Base-by-base conservation (phyloP, 2,329 filamentous ascomycete genomes). In the Penicillium sp. region DNA sequence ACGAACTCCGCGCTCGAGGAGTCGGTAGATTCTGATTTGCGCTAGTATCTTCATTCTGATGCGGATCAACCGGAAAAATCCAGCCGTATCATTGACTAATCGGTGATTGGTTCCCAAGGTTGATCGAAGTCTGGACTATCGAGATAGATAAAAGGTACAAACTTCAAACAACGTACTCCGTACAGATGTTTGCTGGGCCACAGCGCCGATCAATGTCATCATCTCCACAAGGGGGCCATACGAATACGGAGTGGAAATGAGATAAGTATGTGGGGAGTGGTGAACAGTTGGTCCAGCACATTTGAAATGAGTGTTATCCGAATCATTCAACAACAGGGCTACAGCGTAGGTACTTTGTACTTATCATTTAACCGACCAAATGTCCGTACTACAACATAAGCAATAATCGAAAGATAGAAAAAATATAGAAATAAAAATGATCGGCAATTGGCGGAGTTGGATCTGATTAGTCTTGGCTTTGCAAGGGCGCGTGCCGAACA, bases 311-410 rank as follows among this genome's bases (percentile, higher is more conserved):
- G n/a, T n/a, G n/a, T n/a, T n/a, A n/a, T n/a, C n/a, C n/a, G n/a
- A 7, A 44, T 26, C 41, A 30, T 23, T 23, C 23, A 23, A 23
- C 23, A 23, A 23, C 23, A 23, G 23, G n/a, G n/a, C n/a, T n/a
- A n/a, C n/a, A n/a, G n/a, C n/a, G n/a, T n/a, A 23, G 23, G 23
- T 23, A 23, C 23, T 23, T 23, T 23, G 23, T 23, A 23, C 5
- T 5, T n/a, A 38, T 5, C 13, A 16, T n/a, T n/a, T 39, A 46
- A 49, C 44, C 38, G 56, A 56, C 40, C 52, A 44, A 42, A 32
- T 49, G 52, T 47, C 50, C 53, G 35, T 44, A 9, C 16, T 45
- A n/a, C n/a, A n/a, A n/a, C n/a, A n/a, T n/a, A 2, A 18, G 10
- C 4, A 13, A 23, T 29, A 14, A 2, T 34, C n/a, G 2, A 44